Evolutionary conservation across 139 green algal genomes (phyloP).

Genomic region (Chlamydomonas sp.): DNA sequence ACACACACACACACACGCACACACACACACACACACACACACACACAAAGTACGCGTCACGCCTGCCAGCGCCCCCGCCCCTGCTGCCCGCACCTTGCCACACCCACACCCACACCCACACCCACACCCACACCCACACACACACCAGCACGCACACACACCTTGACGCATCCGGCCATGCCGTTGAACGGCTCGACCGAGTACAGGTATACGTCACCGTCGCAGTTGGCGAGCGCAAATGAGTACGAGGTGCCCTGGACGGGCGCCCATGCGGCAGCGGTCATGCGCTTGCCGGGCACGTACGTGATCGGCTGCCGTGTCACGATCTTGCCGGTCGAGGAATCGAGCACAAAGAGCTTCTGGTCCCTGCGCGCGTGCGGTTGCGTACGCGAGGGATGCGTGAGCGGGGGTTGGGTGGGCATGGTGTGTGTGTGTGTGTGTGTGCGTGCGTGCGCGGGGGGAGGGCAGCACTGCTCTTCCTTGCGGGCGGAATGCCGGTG

Average conservation of each 20-base stretch:
- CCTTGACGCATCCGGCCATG: too few relatives aligned
- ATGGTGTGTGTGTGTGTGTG: background rate
- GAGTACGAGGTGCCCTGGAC: background rate
- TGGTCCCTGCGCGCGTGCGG: constrained; percentile 23
- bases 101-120: too few relatives aligned
- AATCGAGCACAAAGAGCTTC: constrained; percentile 42
- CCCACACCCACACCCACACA: too few relatives aligned
- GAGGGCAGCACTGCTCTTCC: too few relatives aligned
- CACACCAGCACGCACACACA: too few relatives aligned
- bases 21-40: too few relatives aligned
- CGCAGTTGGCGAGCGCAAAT: background rate
- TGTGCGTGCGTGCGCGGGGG: background rate
- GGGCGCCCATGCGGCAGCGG: background rate
- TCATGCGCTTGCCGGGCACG: constrained; percentile 10
- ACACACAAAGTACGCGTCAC: too few relatives aligned
- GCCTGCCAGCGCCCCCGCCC: too few relatives aligned
- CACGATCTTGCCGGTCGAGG: constrained; percentile 40
- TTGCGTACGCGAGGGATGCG: background rate
- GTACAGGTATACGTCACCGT: background rate
- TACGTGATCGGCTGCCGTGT: constrained; percentile 19
- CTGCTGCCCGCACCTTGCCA: too few relatives aligned
- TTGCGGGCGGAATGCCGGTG: too few relatives aligned
- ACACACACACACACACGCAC: too few relatives aligned
- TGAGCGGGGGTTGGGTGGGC: background rate
- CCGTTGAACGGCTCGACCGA: background rate